Base-by-base conservation (phyloP, 768 basidiomycete species). In the Leccinum variicolor region DNA sequence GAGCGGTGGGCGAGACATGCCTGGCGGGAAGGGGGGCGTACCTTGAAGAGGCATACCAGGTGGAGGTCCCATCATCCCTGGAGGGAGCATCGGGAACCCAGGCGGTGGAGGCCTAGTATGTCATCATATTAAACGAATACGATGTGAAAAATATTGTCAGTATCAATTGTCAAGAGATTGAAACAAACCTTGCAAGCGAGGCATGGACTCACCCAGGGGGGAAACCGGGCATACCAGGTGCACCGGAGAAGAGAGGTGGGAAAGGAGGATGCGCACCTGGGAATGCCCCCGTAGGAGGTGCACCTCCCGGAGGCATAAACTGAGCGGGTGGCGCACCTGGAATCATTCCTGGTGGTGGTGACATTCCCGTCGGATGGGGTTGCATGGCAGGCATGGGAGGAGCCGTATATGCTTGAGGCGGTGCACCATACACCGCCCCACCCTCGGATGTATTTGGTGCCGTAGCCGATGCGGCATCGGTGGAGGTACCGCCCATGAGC, bases 401-500 rank as follows among this genome's bases (percentile, higher is more conserved):
- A 13, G 69, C 69, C 17, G 78, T 76, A 64, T 92, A 93, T 1
- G 89, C 77, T 64, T 89, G 88, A 0, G 91, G 84, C 3, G 87
- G 84, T 29, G 87, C 89, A 21, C 84, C 84, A 64, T 87, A 92
- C 0, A 93, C 90, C 4, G 79, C 82, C 34, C 82, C 69, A 61
- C 75, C 56, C 17, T 68, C 68, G 0, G 68, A 76, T 13, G 76
- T 67, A 50, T 78, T 79, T 11, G 76, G 66, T 2, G 77, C 66
- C 14, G 75, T 62, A 11, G 73, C 51, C 19, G 62, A 50, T 14
- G 73, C 62, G 21, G 74, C 69, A 8, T 78, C 64, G 10, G 69
- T 61, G 6, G 81, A 63, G 50, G 61, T 76, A 8, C 76, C 80
- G 25, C 90, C 89, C 96, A 99, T 98, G 46, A 98, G 80, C 7